Evolutionary conservation across 345 rosid genomes (phyloP), one percentile per base, ranked within the genome.

Genomic region (Lagerstroemia speciosa): DNA sequence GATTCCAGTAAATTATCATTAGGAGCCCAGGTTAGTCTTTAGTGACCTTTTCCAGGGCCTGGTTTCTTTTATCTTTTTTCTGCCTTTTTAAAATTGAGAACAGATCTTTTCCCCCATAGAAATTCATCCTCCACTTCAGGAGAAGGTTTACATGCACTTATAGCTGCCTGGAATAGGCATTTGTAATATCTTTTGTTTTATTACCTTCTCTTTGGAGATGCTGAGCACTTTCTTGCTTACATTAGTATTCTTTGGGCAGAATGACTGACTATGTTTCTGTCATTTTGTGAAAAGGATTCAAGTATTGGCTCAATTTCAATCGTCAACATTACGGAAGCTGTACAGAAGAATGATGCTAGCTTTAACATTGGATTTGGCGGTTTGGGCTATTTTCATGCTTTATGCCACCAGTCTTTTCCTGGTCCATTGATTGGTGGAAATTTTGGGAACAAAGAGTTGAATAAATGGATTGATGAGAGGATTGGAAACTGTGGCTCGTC

Each of bases 401-500:
- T 95, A 62, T 78, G 83, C 83, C 89, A 88, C 76, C 89, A 88
- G 72, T 80, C 90, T 62, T 86, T 90, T 82, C 90, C 97, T 41
- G 97, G 97, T 76, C 99, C 99, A 38, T 78, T 95, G 86, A 90
- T 86, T 78, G 98, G 98, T 62, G 99, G 99, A 67, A 87, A 75
- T 86, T 92, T 75, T 71, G 93, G 98, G 73, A 87, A 74, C 76
- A 92, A 90, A 79, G 99, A 95, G 66, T 83, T 95, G 78, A 76
- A 88, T 77, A 95, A 87, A 82, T 95, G 99, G 99, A 80, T 92
- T 68, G 99, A 95, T 80, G 97, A 92, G 78, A 84, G 92, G 78
- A 81, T 88, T 77, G 75, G 78, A 22, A 72, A 73, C 33, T 87
- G 85, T 80, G 96, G 88, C 72, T 78, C 92, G 64, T 68, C 82